Base-by-base conservation (phyloP, 1,139 yeast species). In the Kodamaea plutei region DNA sequence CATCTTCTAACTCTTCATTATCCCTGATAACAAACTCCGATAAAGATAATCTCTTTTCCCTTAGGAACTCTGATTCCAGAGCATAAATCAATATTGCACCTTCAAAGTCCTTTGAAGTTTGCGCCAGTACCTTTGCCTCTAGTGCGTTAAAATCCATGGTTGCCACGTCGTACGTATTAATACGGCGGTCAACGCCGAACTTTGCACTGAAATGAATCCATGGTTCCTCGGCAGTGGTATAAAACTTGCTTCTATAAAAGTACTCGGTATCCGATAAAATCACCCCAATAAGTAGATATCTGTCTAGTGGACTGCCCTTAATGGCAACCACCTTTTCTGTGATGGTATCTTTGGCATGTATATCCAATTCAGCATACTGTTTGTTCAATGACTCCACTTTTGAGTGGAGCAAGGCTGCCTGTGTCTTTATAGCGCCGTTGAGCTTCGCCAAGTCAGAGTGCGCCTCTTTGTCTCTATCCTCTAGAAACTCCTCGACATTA, bases 251-350 rank as follows among this genome's bases (percentile, higher is more conserved):
- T 15, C 37, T 27, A 38, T 42, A 44, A 19, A 38, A 53, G 38
- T 60, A 64, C 26, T 58, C 57, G 4, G 41, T 28, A 26, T 58
- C 65, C 5, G 54, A 52, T n/a, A 59, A 26, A 5, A 62, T 45
- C 9, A 61, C 52, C 2, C 63, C 61, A 0, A 51, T 38, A 17
- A 63, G 43, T 2, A 42, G 29, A 35, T 61, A 63, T 19, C 38
- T 17, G 4, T 40, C 33, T 20, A 50, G 29, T 7, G 20, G 21
- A 20, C 28, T 19, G 3, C 28, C 29, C 18, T 33, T 26, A n/a
- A 11, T 22, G 4, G 17, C 26, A 10, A 7, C 25, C 11, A 15
- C 26, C 15, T 25, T 20, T 4, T 17, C 11, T 9, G n/a, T 10
- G 7, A 23, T 23, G 17, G 23, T 20, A 14, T 10, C 13, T 6